Conservation (phyloP, 2,329 filamentous ascomycete species). For the Leptographium wingfieldii region DNA sequence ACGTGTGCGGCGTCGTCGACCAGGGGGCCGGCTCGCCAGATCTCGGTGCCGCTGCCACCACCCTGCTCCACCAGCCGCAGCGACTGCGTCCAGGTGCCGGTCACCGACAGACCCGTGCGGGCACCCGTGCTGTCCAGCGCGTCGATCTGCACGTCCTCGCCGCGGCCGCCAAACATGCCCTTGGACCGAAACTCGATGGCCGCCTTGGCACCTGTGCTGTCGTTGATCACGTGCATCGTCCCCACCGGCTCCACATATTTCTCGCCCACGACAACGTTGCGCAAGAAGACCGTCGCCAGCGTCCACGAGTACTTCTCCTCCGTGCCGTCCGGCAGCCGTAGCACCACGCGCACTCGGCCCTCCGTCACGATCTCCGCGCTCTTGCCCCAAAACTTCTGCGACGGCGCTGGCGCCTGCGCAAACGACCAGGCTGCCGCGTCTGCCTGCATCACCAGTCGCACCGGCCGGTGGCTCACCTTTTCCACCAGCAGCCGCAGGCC, state of each 20-base stretch:
- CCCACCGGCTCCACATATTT: slow-evolving; percentile 96
- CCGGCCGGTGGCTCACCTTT: slow-evolving; percentile 86
- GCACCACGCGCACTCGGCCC: slow-evolving; percentile 64
- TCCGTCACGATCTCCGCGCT: slow-evolving; percentile 89
- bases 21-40: slow-evolving; percentile 69
- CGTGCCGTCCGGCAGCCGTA: slow-evolving; percentile 48
- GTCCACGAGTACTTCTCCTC: slow-evolving; percentile 85
- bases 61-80: slow-evolving; percentile 51
- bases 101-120: slow-evolving; percentile 53
- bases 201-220: slow-evolving; percentile 71
- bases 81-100: slow-evolving; percentile 73
- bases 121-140: slow-evolving; percentile 54
- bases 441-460: slow-evolving; percentile 86
- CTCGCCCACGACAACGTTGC: slow-evolving; percentile 94
- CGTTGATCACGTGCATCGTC: slow-evolving; percentile 74
- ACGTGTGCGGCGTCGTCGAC: slow-evolving; percentile 68
- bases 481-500: slow-evolving; percentile 89
- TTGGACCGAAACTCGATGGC: slow-evolving; percentile 86
- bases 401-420: slow-evolving; percentile 73
- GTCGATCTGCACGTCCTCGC: slow-evolving; percentile 76
- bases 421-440: slow-evolving; percentile 79
- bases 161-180: slow-evolving; percentile 92
- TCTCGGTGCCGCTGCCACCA: slow-evolving; percentile 44
- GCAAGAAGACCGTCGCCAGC: slow-evolving; percentile 76
- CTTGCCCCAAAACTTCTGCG: slow-evolving; percentile 98